Conservation (phyloP, 2,329 filamentous ascomycete species). For the Albifimbria verrucaria region DNA sequence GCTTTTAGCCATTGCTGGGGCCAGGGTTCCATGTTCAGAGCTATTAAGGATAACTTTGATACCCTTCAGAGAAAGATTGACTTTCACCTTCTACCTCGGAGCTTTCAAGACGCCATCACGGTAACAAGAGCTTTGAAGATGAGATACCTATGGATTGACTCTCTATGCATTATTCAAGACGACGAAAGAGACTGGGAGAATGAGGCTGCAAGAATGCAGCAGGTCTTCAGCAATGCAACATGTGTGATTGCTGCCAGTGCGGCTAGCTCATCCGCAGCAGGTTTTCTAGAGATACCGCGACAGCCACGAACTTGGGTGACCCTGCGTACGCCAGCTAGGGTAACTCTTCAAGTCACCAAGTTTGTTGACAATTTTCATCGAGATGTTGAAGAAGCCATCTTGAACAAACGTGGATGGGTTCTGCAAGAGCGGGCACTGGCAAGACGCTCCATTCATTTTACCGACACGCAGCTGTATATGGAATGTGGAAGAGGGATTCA, state of each 20-base stretch:
- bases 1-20: constrained; percentile 8
- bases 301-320: background rate
- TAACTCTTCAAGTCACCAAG: background rate
- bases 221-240: background rate
- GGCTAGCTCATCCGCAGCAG: background rate
- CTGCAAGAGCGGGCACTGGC: constrained; percentile 35
- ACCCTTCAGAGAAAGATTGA: background rate
- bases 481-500: constrained; percentile 32
- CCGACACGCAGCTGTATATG: constrained; percentile 31
- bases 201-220: background rate
- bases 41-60: background rate
- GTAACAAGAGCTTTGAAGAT: constrained; percentile 3
- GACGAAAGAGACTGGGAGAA: background rate
- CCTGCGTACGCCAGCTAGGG: background rate
- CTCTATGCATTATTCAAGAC: constrained; percentile 8
- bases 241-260: background rate
- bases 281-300: background rate
- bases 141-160: constrained; percentile 7
- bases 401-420: constrained; percentile 36
- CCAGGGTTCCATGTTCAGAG: background rate
- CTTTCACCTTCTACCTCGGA: background rate
- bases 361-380: constrained; percentile 30
- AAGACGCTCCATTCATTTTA: constrained; percentile 33
- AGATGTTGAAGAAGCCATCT: constrained; percentile 24
- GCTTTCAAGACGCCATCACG: constrained; percentile 7